phyloP scores from a whole-genome alignment of 2,329 filamentous ascomycete genomes.

The Fusarium circinatum region DNA sequence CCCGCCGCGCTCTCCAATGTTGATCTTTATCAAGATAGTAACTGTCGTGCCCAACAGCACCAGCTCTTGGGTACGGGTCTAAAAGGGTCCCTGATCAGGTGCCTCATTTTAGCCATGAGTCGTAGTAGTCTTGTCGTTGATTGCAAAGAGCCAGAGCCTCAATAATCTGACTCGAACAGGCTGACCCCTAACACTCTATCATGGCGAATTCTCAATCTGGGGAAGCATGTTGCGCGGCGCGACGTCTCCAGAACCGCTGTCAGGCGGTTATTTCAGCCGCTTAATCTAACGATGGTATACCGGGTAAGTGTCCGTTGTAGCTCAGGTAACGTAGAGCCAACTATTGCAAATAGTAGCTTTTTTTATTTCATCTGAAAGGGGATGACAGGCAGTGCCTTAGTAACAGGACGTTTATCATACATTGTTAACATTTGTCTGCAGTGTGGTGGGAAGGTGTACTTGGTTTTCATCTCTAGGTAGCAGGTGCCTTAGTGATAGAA shows the following conservation, averaged over 20 bases:
- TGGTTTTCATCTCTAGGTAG: background rate
- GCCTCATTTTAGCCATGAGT: conserved; percentile 26
- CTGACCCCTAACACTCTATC: conserved; percentile 11
- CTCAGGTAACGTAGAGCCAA: background rate
- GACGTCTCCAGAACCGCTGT: conserved; percentile 30
- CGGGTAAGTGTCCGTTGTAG: background rate
- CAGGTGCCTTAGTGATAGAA: background rate
- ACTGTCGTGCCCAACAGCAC: conserved; percentile 25
- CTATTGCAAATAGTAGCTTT: background rate
- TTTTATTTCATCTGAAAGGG: background rate
- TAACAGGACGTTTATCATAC: too few relatives aligned
- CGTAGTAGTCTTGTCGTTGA: conserved; percentile 3
- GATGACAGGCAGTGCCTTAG: too few relatives aligned
- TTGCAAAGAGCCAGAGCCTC: conserved; percentile 17
- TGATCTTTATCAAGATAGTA: conserved; percentile 32
- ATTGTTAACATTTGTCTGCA: background rate
- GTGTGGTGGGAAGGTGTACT: background rate
- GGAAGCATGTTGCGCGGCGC: conserved; percentile 30
- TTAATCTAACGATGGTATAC: background rate
- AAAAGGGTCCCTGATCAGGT: conserved; percentile 15
- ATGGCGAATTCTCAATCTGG: conserved; percentile 28
- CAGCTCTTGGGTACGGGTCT: background rate
- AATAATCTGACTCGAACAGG: conserved; percentile 16
- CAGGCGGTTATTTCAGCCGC: conserved; percentile 7
- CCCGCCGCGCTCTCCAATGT: conserved; percentile 24